Evolutionary conservation across 2,329 filamentous ascomycete species (phyloP).

Genomic region (Penicillium decumbens): DNA sequence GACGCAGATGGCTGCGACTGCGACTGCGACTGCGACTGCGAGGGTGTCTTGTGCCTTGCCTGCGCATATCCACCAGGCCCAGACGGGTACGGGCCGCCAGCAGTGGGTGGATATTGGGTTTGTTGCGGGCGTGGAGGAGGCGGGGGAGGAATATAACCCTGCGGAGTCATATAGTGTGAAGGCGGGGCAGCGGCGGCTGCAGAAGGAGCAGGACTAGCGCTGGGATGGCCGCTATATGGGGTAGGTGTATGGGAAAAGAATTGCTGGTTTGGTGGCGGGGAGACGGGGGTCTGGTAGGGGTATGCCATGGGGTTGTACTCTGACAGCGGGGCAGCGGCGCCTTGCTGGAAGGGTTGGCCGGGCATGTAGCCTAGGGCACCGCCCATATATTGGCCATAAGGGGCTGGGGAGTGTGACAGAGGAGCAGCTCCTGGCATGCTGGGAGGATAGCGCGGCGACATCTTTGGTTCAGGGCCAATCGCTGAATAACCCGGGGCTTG

Average conservation of each 20-base stretch:
- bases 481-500: slow-evolving; percentile 32
- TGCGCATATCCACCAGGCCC: slow-evolving; percentile 56
- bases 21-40: slow-evolving; percentile 39
- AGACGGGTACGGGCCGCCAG: slow-evolving; percentile 49
- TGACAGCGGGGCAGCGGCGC: slow-evolving; percentile 39
- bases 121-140: slow-evolving; percentile 62
- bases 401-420: slow-evolving; percentile 35
- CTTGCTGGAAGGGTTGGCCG: slow-evolving; percentile 39
- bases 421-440: slow-evolving; percentile 24
- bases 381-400: slow-evolving; percentile 35
- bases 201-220: slow-evolving; percentile 31
- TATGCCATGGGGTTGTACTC: slow-evolving; percentile 52
- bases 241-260: slow-evolving; percentile 35
- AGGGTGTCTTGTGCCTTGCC: slow-evolving; percentile 38
- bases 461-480: slow-evolving; percentile 40
- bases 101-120: slow-evolving; percentile 39
- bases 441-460: slow-evolving; percentile 36
- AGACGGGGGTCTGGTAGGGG: slow-evolving; percentile 41
- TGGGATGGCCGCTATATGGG: slow-evolving; percentile 34
- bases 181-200: slow-evolving; percentile 31
- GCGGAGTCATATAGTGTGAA: slow-evolving; percentile 48
- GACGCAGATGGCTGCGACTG: slow-evolving; percentile 31
- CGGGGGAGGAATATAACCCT: slow-evolving; percentile 63
- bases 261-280: slow-evolving; percentile 42
- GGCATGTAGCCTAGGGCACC: slow-evolving; percentile 27